Evolutionary conservation across 2,329 filamentous ascomycete genomes (phyloP).

Genomic region (Didymella glomerata): DNA sequence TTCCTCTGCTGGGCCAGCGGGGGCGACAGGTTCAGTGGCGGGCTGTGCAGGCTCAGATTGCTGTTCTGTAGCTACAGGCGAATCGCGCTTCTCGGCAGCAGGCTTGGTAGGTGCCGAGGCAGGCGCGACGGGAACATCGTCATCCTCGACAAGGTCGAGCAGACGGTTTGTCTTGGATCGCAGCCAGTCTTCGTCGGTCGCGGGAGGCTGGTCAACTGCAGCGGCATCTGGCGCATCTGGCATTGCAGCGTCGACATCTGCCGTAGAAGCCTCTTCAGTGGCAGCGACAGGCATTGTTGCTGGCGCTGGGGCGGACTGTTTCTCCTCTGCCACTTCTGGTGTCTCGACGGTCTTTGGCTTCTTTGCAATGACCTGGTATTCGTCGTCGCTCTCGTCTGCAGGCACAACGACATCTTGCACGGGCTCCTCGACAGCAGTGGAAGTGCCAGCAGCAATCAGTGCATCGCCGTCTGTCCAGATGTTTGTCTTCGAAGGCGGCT

Average conservation of each 20-base stretch:
- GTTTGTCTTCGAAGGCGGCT: slow-evolving; percentile 70
- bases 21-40: slow-evolving; percentile 35
- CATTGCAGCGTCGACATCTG: slow-evolving; percentile 31
- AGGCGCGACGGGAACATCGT: slow-evolving; percentile 56
- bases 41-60: slow-evolving; percentile 8
- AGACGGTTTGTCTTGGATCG: slow-evolving; percentile 86
- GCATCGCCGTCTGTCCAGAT: slow-evolving; percentile 67
- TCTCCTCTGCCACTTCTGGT: slow-evolving; percentile 16
- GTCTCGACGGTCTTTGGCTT: slow-evolving; percentile 48
- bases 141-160: slow-evolving; percentile 82
- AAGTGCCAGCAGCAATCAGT: slow-evolving; percentile 24
- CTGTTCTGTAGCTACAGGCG: slow-evolving; percentile 22
- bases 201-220: slow-evolving; percentile 51
- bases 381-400: slow-evolving; percentile 72
- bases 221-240: slow-evolving; percentile 26
- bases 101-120: slow-evolving; percentile 18
- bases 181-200: slow-evolving; percentile 89
- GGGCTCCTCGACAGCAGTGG: slow-evolving; percentile 26
- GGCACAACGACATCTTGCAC: slow-evolving; percentile 38
- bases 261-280: slow-evolving; percentile 2
- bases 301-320: background rate
- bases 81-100: slow-evolving; percentile 22
- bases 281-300: slow-evolving; percentile 8
- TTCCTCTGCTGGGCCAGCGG: slow-evolving; percentile 55
- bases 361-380: slow-evolving; percentile 72